Evolutionary conservation across 2,329 filamentous ascomycete genomes (phyloP).

Genomic region (Nakataea oryzae): DNA sequence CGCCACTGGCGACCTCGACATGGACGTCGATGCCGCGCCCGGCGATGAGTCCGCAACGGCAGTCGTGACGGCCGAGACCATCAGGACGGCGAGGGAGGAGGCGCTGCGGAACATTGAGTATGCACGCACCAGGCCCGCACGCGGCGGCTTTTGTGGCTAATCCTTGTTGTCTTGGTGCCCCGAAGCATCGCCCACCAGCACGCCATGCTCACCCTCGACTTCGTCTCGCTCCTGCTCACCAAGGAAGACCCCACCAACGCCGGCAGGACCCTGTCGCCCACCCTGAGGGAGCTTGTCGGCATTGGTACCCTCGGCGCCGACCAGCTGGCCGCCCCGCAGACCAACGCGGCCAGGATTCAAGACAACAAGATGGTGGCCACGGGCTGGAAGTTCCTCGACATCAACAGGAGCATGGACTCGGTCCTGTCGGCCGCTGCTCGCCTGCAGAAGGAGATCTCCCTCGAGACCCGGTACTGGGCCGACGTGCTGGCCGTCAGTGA

Average conservation of each 20-base stretch:
- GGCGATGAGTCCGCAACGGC: slow-evolving; percentile 21
- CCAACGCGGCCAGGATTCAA: slow-evolving; percentile 25
- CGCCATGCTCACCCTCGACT: slow-evolving; percentile 64
- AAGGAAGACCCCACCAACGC: slow-evolving; percentile 67
- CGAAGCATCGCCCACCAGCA: slow-evolving; percentile 41
- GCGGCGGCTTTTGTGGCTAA: neutral
- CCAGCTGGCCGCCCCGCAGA: slow-evolving; percentile 48
- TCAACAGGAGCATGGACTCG: slow-evolving; percentile 64
- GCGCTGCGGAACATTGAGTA: slow-evolving; percentile 50
- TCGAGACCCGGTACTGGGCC: slow-evolving; percentile 82
- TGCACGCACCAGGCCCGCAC: neutral
- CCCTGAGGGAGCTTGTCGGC: slow-evolving; percentile 60
- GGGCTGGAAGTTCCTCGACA: slow-evolving; percentile 70
- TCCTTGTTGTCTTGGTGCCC: slow-evolving; percentile 7
- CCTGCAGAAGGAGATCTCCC: slow-evolving; percentile 65
- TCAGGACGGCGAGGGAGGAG: slow-evolving; percentile 41
- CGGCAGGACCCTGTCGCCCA: slow-evolving; percentile 57
- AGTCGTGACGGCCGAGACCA: slow-evolving; percentile 25
- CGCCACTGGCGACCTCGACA: slow-evolving; percentile 32
- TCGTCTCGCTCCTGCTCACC: slow-evolving; percentile 74
- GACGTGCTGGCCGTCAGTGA: slow-evolving; percentile 73
- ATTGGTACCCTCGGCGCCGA: slow-evolving; percentile 65
- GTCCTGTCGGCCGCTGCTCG: slow-evolving; percentile 62
- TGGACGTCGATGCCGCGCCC: slow-evolving; percentile 34
- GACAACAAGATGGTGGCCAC: slow-evolving; percentile 47